These are phyloP conservation scores for Penicillium atrosanguineum DNA, from an alignment of 495 filamentous ascomycete genomes.

Conservation along the genomic window DNA sequence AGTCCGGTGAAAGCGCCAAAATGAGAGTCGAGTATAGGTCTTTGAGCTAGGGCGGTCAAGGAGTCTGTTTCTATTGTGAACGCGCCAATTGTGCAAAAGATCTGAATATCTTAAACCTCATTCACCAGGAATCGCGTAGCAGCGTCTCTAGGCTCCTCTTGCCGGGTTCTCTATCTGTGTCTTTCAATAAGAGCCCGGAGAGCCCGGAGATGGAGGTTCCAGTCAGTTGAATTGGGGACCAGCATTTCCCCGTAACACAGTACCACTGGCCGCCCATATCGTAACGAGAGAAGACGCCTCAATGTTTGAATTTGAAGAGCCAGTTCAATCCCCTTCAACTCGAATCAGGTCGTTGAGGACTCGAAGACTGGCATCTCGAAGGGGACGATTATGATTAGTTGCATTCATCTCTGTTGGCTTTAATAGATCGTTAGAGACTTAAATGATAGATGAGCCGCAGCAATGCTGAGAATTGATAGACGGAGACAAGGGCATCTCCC, in stretches of 20 bases:
- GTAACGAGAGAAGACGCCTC: background rate
- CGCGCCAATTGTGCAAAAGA: conserved; percentile 7
- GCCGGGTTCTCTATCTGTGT: background rate
- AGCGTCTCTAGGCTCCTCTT: background rate
- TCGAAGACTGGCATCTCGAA: conserved; percentile 4
- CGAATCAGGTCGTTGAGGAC: conserved; percentile 1
- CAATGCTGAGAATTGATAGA: conserved; percentile 4
- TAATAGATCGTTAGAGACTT: background rate
- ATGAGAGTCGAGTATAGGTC: background rate
- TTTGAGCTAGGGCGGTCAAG: background rate
- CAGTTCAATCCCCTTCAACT: background rate
- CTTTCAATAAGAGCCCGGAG: conserved; percentile 4
- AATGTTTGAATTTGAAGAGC: background rate
- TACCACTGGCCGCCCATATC: conserved; percentile 8
- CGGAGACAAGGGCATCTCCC: background rate
- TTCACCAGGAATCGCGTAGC: conserved; percentile 2
- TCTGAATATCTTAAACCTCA: conserved; percentile 8
- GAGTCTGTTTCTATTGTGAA: conserved; percentile 3
- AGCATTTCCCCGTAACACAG: conserved; percentile 11
- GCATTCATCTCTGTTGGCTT: background rate
- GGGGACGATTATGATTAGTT: background rate
- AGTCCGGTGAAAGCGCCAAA: conserved; percentile 6
- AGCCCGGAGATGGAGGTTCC: conserved; percentile 8
- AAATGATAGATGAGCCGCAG: conserved; percentile 6
- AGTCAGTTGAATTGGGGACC: conserved; percentile 8